These are phyloP conservation scores for Dipteronia sinensis DNA, from an alignment of 345 rosid genomes.

Conservation along the genomic window DNA sequence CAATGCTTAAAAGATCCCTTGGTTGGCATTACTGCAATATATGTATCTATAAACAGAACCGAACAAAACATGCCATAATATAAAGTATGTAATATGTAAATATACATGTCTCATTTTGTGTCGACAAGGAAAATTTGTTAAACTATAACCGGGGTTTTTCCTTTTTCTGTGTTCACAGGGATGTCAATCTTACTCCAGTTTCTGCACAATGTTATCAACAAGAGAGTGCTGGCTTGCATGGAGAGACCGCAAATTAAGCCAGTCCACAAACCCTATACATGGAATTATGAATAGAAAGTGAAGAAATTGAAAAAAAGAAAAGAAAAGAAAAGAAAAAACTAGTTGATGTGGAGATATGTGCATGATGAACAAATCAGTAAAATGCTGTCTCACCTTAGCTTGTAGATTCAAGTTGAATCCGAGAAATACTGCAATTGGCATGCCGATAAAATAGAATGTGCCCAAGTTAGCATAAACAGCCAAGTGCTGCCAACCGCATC, in stretches of 20 bases:
- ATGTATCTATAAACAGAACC: no score
- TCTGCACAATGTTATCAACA: constrained; percentile 41
- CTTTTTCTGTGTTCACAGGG: background rate
- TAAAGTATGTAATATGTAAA: background rate
- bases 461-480: constrained; percentile 53
- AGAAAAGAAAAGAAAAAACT: background rate
- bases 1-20: background rate
- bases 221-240: constrained; percentile 46
- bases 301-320: background rate
- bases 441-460: constrained; percentile 52
- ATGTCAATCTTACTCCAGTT: constrained; percentile 51
- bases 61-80: no score
- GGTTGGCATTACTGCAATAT: no score
- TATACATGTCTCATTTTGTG: background rate
- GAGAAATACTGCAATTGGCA: constrained; percentile 48
- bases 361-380: background rate
- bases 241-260: constrained; percentile 72
- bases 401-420: constrained; percentile 56
- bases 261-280: constrained; percentile 70
- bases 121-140: background rate
- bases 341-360: background rate
- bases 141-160: constrained; percentile 1
- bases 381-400: constrained; percentile 45
- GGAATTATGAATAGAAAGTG: background rate
- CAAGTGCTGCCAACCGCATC: constrained; percentile 75